Evolutionary conservation across 2,329 filamentous ascomycete species (phyloP), one percentile per base, ranked within the genome.

Genomic region (Phyllosticta citriasiana): DNA sequence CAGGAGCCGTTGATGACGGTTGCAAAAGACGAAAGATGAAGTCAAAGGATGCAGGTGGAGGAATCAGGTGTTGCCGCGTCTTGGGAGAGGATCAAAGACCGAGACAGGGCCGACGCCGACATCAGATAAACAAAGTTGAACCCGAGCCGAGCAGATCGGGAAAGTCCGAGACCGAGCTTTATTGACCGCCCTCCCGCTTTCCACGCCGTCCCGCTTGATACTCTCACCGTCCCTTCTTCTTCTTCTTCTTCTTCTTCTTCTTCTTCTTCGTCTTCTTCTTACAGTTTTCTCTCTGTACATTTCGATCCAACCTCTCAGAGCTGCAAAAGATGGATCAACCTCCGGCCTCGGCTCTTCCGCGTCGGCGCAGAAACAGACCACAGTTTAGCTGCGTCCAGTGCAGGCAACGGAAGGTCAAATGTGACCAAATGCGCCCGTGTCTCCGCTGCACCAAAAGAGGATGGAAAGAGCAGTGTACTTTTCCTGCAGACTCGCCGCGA

Each of bases 371-470:
- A 27, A 53, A 40, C 5, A 47, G 58, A 30, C 58, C 50, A 25
- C 58, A 56, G 35, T 40, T 60, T 25, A 60, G 58, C 24, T 60
- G 58, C 10, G 58, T 60, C n/a, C 59, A 61, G 50, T 57, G 59
- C 50, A 54, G 59, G n/a, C 59, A 51, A 40, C 55, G 59, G 40
- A 61, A 61, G 25, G 55, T 61, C 55, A 57, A 57, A 7, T 61
- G 59, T 33, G 59, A 61, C 51, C 59, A 57, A 35, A 55, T 53
- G 47, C 59, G 55, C 50, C 55, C 59, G 16, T 61, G 59, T 24
- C 40, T 47, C 25, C 59, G 55, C 47, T 61, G 59, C 55, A 51
- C 50, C 25, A 53, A 53, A 47, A 33, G 54, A 22, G 59, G 59
- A 25, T 54, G 59, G 54, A 26, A 47, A 19, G 8, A 27, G 24